These are phyloP conservation scores for Hemisphaericaspora subhashii DNA, from an alignment of 1,139 yeast species.

Conservation along the genomic window DNA sequence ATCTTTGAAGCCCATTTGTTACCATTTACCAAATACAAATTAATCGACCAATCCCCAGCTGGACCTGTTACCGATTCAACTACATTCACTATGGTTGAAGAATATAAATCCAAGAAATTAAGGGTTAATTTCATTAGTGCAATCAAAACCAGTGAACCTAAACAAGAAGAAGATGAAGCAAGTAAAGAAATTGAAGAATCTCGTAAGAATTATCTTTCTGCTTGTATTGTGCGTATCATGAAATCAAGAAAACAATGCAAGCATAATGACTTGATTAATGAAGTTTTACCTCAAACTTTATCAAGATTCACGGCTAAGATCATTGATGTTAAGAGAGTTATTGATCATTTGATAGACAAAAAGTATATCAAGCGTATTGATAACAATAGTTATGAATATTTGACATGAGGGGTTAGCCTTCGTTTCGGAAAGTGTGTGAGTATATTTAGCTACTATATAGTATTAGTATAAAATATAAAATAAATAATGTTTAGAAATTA, in stretches of 20 bases:
- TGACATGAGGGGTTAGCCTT: constrained; percentile 47
- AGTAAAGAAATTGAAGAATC: constrained; percentile 85
- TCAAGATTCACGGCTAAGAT: constrained; percentile 84
- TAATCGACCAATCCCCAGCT: constrained; percentile 64
- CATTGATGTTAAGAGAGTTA: constrained; percentile 82
- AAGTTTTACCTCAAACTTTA: constrained; percentile 83
- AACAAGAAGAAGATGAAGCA: constrained; percentile 78
- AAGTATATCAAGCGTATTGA: constrained; percentile 81
- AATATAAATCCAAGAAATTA: constrained; percentile 81
- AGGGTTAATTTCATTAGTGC: constrained; percentile 85
- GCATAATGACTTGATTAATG: constrained; percentile 81
- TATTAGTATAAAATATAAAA: too few relatives aligned
- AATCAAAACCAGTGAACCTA: constrained; percentile 66
- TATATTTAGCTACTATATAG: neutral
- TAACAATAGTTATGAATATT: constrained; percentile 73
- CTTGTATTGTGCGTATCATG: constrained; percentile 95
- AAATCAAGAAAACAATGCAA: constrained; percentile 81
- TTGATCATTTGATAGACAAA: constrained; percentile 81
- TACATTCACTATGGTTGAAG: constrained; percentile 67
- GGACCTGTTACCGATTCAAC: constrained; percentile 57
- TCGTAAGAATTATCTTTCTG: constrained; percentile 82
- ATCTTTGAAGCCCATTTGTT: constrained; percentile 71
- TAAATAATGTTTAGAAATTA: neutral
- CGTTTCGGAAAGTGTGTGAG: neutral
- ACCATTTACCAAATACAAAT: constrained; percentile 77